Evolutionary conservation across 345 rosid genomes (phyloP).

Genomic region (Salix exigua): DNA sequence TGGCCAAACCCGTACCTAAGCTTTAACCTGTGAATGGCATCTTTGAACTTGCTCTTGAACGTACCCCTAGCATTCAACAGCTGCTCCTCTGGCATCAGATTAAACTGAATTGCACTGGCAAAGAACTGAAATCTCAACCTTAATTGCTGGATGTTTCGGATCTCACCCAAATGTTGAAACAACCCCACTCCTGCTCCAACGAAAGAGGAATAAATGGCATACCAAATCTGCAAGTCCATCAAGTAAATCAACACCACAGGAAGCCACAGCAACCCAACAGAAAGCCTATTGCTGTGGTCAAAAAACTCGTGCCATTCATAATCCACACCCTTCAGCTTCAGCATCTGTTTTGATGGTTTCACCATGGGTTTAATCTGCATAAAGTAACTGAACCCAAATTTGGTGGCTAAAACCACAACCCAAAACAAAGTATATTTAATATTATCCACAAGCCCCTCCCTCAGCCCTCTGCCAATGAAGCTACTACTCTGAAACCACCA

Average conservation of each 20-base stretch:
- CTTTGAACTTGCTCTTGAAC: conserved; percentile 71
- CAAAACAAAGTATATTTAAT: conserved; percentile 76
- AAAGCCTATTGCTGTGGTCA: conserved; percentile 56
- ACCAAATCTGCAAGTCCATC: conserved; percentile 98
- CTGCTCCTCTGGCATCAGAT: conserved; percentile 96
- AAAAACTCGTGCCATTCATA: conserved; percentile 75
- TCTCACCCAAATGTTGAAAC: conserved; percentile 93
- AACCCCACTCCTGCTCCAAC: conserved; percentile 85
- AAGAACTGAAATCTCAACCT: conserved; percentile 95
- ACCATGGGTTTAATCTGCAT: conserved; percentile 86
- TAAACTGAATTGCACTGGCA: conserved; percentile 95
- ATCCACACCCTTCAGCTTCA: conserved; percentile 34
- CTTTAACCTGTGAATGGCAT: conserved; percentile 80
- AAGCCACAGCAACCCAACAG: conserved; percentile 74
- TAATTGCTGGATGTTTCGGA: conserved; percentile 77
- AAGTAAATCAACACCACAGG: conserved; percentile 77
- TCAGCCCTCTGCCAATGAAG: conserved; percentile 80
- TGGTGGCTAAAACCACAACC: conserved; percentile 74
- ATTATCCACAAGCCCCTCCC: conserved; percentile 78
- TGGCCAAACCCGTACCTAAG: conserved; percentile 91
- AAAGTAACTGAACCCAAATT: conserved; percentile 76
- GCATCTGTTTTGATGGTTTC: conserved; percentile 52
- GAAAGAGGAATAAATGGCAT: conserved; percentile 78
- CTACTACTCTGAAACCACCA: conserved; percentile 85
- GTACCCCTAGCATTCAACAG: conserved; percentile 70